phyloP scores from a whole-genome alignment of 148 eudicot genomes.

The Beta vulgaris region DNA sequence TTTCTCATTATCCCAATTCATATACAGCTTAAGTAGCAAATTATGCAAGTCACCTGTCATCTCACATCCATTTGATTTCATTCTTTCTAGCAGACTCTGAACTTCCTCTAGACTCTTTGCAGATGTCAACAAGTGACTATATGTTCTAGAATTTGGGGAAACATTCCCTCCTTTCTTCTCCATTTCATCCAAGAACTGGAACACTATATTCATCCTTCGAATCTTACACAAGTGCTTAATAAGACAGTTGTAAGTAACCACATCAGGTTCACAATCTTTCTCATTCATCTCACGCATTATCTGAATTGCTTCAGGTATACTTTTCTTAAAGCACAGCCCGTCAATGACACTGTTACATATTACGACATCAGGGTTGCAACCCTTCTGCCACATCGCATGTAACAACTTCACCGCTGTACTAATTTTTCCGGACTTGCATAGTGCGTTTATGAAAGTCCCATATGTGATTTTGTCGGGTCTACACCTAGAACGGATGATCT shows the following conservation, averaged over 20 bases:
- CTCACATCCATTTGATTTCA: constrained; percentile 54
- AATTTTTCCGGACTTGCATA: constrained; percentile 66
- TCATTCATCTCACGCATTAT: constrained; percentile 57
- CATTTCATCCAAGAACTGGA: constrained; percentile 61
- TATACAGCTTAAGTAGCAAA: constrained; percentile 60
- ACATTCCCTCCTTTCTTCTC: constrained; percentile 53
- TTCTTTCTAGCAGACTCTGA: constrained; percentile 46
- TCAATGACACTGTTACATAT: constrained; percentile 70
- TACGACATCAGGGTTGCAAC: constrained; percentile 58
- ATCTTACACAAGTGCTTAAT: constrained; percentile 71
- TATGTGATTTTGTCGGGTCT: constrained; percentile 62
- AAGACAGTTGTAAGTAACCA: constrained; percentile 62
- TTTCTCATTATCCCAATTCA: constrained; percentile 59
- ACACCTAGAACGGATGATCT: constrained; percentile 46
- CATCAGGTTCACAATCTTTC: constrained; percentile 48
- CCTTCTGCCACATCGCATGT: constrained; percentile 57
- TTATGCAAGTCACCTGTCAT: constrained; percentile 53
- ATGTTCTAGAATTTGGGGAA: constrained; percentile 60
- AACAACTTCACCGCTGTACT: constrained; percentile 54
- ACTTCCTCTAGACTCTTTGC: constrained; percentile 54
- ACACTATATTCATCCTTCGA: constrained; percentile 56
- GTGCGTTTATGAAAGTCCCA: constrained; percentile 60
- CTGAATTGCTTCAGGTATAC: constrained; percentile 65
- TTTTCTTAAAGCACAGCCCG: constrained; percentile 77
- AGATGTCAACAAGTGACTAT: constrained; percentile 43